Base-by-base conservation (phyloP, 2,329 filamentous ascomycete genomes). In the Fusarium sp. region DNA sequence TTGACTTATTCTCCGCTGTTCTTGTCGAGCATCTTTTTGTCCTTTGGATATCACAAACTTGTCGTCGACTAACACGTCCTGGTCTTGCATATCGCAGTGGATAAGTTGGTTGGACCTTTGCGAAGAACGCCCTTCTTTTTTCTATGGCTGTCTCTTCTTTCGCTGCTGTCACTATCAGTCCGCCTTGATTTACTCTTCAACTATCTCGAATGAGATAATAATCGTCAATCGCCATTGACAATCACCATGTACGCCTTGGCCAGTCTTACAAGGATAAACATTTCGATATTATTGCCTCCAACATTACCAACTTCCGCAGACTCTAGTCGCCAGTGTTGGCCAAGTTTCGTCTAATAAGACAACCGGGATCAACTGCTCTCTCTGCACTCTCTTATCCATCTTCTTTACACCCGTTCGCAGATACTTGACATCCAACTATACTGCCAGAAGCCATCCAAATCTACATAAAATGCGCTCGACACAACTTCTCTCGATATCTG, bases 401-500 rank as follows among this genome's bases (percentile, higher is more conserved):
- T 38, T 29, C 37, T 16, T 16, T 44, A 37, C 42, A 21, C 29
- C 46, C 27, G n/a, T 44, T 27, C 33, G 41, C 33, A 29, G 29
- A 38, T 42, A 37, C 15, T 19, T 35, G 18, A 19, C 48, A 49
- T 15, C 29, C 38, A 35, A 38, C 44, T 57, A 37, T 23, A 57
- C 41, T 52, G 33, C 44, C 44, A 52, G 60, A 56, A 25, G 21
- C 58, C 35, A 35, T 38, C 27, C 46, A 38, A 19, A 63, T 42
- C n/a, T 46, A 54, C 37, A 44, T 52, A 66, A 68, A 58, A 83
- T 83, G 79, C 78, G 77, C 56, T 74, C 75, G 39, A 76, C 75
- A 63, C 75, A 69, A 38, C 73, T 77, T 29, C 77, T 85, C 68
- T 79, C 78, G 60, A 81, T 85, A 41, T 78, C 82, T 55, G 78